These are phyloP conservation scores for Pseudohalonectria lignicola DNA, from an alignment of 2,329 filamentous ascomycete genomes.

Conservation along the genomic window DNA sequence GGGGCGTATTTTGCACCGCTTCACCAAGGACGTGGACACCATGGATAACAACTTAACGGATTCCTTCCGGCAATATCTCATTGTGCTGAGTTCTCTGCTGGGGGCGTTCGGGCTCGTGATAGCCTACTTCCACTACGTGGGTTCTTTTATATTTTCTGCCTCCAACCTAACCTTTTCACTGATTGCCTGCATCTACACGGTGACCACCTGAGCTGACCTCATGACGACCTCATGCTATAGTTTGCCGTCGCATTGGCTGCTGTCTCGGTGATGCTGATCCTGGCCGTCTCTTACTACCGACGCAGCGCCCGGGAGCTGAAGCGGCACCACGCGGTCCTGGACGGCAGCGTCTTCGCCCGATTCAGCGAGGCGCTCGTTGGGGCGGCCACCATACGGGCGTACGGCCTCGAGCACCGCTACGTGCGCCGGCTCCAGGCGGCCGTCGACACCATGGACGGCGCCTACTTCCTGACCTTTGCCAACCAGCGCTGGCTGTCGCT, in stretches of 20 bases:
- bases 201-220: not conserved
- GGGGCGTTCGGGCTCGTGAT: not conserved
- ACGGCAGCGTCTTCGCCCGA: slow-evolving; percentile 53
- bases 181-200: too few relatives aligned
- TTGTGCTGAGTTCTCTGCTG: slow-evolving; percentile 32
- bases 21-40: slow-evolving; percentile 60
- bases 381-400: slow-evolving; percentile 52
- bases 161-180: too few relatives aligned
- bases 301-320: slow-evolving; percentile 55
- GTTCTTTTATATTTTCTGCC: too few relatives aligned
- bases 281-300: slow-evolving; percentile 8
- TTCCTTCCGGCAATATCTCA: slow-evolving; percentile 49
- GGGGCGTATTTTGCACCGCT: slow-evolving; percentile 58
- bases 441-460: slow-evolving; percentile 55
- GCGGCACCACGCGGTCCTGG: slow-evolving; percentile 55
- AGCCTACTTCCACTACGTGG: not conserved
- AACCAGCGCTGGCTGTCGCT: slow-evolving; percentile 58
- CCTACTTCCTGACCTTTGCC: slow-evolving; percentile 57
- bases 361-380: slow-evolving; percentile 55
- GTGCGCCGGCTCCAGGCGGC: slow-evolving; percentile 37
- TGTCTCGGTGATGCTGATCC: not conserved
- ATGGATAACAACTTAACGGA: slow-evolving; percentile 59
- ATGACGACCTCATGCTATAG: not conserved
- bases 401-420: slow-evolving; percentile 50
- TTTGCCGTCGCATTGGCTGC: not conserved